Evolutionary conservation across 2,329 filamentous ascomycete genomes (phyloP).

Genomic region (Xylaria sp.): DNA sequence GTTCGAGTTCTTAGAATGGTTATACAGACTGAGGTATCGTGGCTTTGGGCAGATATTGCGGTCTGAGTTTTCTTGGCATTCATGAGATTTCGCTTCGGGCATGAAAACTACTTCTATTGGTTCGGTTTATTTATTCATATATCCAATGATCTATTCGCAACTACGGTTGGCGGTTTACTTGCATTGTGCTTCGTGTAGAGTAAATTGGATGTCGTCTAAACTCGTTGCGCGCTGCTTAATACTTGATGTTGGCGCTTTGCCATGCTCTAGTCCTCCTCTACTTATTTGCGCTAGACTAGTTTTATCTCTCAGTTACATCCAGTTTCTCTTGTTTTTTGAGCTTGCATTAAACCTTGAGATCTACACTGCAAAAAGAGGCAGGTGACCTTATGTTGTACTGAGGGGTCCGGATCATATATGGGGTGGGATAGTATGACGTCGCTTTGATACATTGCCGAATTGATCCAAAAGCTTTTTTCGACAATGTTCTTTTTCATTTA

Average conservation of each 20-base stretch:
- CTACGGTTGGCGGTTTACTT: not conserved
- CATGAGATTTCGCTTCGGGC: not conserved
- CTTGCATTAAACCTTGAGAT: slow-evolving; percentile 4
- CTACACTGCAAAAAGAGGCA: slow-evolving; percentile 16
- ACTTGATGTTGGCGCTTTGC: too few species aligned
- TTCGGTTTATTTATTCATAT: not conserved
- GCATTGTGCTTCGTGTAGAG: not conserved
- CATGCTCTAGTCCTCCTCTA: too few species aligned
- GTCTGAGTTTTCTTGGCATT: not conserved
- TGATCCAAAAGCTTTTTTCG: not conserved
- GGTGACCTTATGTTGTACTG: slow-evolving; percentile 11
- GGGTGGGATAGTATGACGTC: slow-evolving; percentile 19
- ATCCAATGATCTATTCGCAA: not conserved
- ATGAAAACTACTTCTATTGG: not conserved
- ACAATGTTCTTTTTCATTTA: not conserved
- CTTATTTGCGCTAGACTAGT: too few species aligned
- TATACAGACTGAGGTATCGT: not conserved
- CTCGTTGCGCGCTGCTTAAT: too few species aligned
- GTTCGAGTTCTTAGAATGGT: not conserved
- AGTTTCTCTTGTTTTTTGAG: not conserved
- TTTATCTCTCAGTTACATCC: not conserved
- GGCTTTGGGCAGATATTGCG: not conserved
- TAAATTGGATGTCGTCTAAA: too few species aligned
- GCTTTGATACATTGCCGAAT: not conserved
- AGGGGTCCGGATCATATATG: slow-evolving; percentile 7